Base-by-base conservation (phyloP, 805 yeast genomes). In the Yamadazyma phyllophila region DNA sequence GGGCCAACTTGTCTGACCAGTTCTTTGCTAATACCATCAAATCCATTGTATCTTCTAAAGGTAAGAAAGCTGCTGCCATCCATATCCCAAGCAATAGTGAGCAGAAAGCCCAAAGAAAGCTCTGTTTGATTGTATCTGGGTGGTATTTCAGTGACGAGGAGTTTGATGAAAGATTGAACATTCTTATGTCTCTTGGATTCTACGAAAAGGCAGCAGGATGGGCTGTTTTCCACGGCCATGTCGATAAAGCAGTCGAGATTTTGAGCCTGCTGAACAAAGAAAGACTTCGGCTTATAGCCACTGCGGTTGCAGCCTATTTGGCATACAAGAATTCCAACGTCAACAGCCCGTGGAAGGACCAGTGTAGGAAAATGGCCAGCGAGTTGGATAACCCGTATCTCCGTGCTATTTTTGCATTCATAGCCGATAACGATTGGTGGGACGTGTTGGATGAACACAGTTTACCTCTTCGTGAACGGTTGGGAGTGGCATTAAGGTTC, bases 381-480 rank as follows among this genome's bases (percentile, higher is more conserved):
- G 97, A 89, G 54, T 71, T 92, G 46, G 92, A 85, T 10, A 84
- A 88, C 58, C 97, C 98, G 0, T 92, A 92, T 60, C 66, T 92
- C 48, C 70, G 97, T 36, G 96, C 96, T 0, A 87, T 92, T 1
- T 92, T 92, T 71, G 97, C 97, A 0, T 92, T 83, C 55, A 85
- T 92, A 44, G 90, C 97, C 0, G 97, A 92, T 59, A 86, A 88
- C 38, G 94, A 91, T 52, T 92, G 98, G 97, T 85, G 92, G 83
- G 97, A 89, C 58, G 96, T 92, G 1, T 71, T 92, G 43, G 96
- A 89, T 59, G 97, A 92, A 58, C 81, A 85, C 14, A 85, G 96
- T 1, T 73, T 92, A 35, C 96, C 99, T 0, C 69, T 92, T 34
- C 74, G 92, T 43, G 99, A 92, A 59, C 71, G 96, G 52, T 66